Evolutionary conservation across 2,329 filamentous ascomycete species (phyloP).

Genomic region (Emergomyces orientalis): DNA sequence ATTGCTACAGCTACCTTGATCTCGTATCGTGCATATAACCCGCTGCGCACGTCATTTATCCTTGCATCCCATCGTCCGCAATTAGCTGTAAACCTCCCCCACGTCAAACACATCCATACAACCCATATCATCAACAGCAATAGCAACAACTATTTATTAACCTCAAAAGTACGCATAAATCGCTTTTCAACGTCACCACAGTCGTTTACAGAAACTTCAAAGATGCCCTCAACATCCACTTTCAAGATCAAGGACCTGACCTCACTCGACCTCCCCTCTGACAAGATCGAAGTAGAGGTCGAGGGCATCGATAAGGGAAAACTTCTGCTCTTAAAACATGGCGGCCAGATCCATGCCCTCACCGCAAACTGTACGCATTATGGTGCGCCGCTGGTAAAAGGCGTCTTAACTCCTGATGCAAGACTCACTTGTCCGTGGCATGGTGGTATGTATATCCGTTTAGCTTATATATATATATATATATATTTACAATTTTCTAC

Average conservation of each 20-base stretch:
- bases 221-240: conserved; percentile 22
- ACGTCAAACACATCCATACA: not conserved
- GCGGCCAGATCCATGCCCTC: conserved; percentile 66
- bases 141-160: not conserved
- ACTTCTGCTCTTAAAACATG: conserved; percentile 72
- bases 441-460: conserved; percentile 53
- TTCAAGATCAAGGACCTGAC: conserved; percentile 62
- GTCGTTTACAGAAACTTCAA: not conserved
- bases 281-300: conserved; percentile 81
- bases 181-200: not conserved
- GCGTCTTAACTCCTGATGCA: conserved; percentile 72
- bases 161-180: not conserved
- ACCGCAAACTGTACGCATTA: conserved; percentile 84
- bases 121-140: not conserved
- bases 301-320: conserved; percentile 82
- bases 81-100: not conserved
- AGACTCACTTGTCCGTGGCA: conserved; percentile 93
- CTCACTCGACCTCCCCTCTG: conserved; percentile 43
- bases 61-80: not conserved
- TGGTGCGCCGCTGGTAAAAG: conserved; percentile 78
- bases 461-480: not conserved
- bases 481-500: not conserved
- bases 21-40: not conserved
- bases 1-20: not conserved
- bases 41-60: not conserved